Evolutionary conservation across 208 protist genomes (phyloP), one percentile per base, ranked within the genome.

Genomic region (Leishmania arabica): DNA sequence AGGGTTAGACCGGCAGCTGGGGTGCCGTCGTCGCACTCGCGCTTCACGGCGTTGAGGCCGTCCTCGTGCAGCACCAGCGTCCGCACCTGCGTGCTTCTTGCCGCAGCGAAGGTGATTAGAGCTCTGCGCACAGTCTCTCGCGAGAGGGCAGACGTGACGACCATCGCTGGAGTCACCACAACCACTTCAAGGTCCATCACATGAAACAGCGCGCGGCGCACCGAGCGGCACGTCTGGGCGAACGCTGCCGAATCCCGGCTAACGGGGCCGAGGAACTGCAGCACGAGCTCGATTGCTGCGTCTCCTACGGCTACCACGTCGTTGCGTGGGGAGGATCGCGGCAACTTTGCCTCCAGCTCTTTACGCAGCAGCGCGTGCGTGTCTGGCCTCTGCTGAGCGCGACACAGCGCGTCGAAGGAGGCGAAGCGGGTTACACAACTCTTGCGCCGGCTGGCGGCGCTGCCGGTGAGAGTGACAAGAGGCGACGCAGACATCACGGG

Each of bases 151-250:
- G 60, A 47, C 24, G 86, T 66, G 21, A 70, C 19, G 19, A 91
- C 75, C 83, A 92, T 86, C 3, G 37, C 60, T 21, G 94, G 89
- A 53, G 92, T 87, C 76, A 97, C 51, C 54, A 88, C 81, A 3
- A 90, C 87, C 21, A 70, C 53, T 42, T 86, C 54, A 31, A 89
- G 69, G 54, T 62, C 62, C 56, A 65, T 72, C 0, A 21, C n/a
- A 54, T 56, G 84, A 4, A 93, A 69, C 4, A 68, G 76, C 34
- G 92, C 71, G n/a, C 54, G 58, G 42, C 89, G 91, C 53, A 94
- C 83, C 21, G 82, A 77, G 11, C 89, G 86, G 86, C 92, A 95
- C 24, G 89, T 89, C 19, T 78, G 79, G 21, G 78, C 60, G n/a
- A 96, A 85, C 8, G 47, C 79, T 3, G 80, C 86, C n/a, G 84